Percentiles rank a stretch among this genome's conserved stretches.
Conservation (phyloP, 164 flowering plant genomes). For the Piper longum region DNA sequence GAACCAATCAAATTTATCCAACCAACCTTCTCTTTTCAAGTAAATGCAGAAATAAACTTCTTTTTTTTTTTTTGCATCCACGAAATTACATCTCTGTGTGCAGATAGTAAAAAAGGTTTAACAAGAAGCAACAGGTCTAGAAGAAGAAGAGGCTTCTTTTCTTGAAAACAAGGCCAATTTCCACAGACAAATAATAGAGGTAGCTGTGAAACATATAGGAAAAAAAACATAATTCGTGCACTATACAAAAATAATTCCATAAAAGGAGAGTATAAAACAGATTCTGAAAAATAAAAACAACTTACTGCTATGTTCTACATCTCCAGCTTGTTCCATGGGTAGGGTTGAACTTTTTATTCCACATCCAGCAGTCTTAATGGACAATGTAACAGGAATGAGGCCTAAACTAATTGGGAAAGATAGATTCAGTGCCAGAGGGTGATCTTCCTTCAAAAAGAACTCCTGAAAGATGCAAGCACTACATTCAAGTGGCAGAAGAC, state of each 20-base stretch:
- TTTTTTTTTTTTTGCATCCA: too few species aligned
- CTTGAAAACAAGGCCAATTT: too few species aligned
- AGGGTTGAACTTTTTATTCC: conserved; percentile 69
- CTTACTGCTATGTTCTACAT: conserved; percentile 61
- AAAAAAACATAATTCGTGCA: too few species aligned
- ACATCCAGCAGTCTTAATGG: conserved; percentile 63
- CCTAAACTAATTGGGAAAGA: conserved; percentile 80
- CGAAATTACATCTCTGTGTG: too few species aligned
- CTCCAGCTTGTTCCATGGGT: conserved; percentile 59
- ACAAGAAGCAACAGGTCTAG: too few species aligned
- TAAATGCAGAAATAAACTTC: too few species aligned
- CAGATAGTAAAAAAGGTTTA: too few species aligned
- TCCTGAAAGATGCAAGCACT: conserved; percentile 34
- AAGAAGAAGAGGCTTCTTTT: too few species aligned
- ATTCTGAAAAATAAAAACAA: neutral
- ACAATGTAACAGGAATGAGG: conserved; percentile 65
- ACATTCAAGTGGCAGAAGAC: conserved; percentile 2
- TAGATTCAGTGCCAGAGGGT: conserved; percentile 70
- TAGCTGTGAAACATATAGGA: too few species aligned
- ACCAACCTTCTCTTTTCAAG: too few species aligned
- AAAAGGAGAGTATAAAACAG: neutral
- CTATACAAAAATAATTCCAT: neutral
- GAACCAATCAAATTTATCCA: too few species aligned
- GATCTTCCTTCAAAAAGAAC: conserved; percentile 61
- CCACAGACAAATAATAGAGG: too few species aligned